phyloP scores from a whole-genome alignment of 345 rosid genomes.

The Raphanus sativus region DNA sequence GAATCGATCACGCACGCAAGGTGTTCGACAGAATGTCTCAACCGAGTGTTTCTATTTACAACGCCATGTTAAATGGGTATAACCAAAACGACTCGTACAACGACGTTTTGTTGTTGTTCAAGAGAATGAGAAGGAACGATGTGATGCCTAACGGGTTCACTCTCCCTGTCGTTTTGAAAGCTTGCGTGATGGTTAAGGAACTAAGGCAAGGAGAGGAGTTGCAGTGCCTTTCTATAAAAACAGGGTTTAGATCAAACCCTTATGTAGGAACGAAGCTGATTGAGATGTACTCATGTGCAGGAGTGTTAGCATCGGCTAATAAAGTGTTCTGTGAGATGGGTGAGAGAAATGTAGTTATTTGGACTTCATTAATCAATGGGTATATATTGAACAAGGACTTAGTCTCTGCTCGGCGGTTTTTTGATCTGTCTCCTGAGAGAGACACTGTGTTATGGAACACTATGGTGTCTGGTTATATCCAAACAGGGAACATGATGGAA shows the following conservation, averaged over 20 bases:
- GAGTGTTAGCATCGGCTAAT: constrained; percentile 46
- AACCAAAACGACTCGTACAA: constrained; percentile 34
- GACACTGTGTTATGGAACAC: constrained; percentile 81
- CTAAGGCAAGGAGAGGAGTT: constrained; percentile 58
- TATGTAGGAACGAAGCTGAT: constrained; percentile 66
- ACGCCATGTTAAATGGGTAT: constrained; percentile 66
- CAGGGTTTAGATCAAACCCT: constrained; percentile 54
- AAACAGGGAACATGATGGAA: constrained; percentile 51
- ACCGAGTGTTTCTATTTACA: constrained; percentile 54
- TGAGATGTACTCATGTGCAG: constrained; percentile 63
- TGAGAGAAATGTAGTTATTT: constrained; percentile 70
- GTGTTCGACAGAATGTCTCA: constrained; percentile 66
- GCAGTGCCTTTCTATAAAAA: constrained; percentile 61
- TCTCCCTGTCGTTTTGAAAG: constrained; percentile 64
- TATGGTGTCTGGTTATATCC: constrained; percentile 70
- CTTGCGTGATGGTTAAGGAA: constrained; percentile 51
- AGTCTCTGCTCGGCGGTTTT: constrained; percentile 56
- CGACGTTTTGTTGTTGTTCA: constrained; percentile 50
- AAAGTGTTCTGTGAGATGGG: constrained; percentile 66
- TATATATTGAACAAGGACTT: constrained; percentile 53
- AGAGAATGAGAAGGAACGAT: constrained; percentile 48
- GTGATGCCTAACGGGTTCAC: constrained; percentile 69
- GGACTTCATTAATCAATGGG: constrained; percentile 71
- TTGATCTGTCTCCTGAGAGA: constrained; percentile 70
- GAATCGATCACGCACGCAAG: constrained; percentile 50